phyloP scores from a whole-genome alignment of 1,139 yeast species.

The Yamadazyma jaroonii region DNA sequence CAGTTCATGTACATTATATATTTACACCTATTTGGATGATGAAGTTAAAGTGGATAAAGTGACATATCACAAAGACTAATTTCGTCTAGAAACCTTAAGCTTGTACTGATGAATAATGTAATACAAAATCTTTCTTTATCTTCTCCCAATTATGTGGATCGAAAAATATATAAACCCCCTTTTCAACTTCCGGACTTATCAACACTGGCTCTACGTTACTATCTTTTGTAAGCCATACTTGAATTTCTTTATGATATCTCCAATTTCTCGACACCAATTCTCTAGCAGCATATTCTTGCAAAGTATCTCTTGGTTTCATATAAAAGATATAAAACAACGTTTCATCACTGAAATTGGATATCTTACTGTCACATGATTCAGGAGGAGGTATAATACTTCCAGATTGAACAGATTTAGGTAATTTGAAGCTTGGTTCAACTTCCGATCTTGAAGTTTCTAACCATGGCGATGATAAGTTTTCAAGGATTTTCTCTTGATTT shows the following conservation, averaged over 20 bases:
- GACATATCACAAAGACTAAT: constrained; percentile 60
- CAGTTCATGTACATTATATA: constrained; percentile 72
- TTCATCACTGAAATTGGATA: constrained; percentile 81
- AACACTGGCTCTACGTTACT: constrained; percentile 86
- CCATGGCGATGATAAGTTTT: constrained; percentile 91
- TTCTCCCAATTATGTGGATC: constrained; percentile 97
- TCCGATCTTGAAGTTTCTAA: constrained; percentile 84
- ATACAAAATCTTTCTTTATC: constrained; percentile 77
- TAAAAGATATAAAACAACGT: constrained; percentile 92
- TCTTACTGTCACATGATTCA: constrained; percentile 59
- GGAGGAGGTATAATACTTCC: constrained; percentile 44
- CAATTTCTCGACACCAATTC: constrained; percentile 89
- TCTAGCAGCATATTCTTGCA: constrained; percentile 92
- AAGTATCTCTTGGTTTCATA: constrained; percentile 86
- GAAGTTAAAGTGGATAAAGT: constrained; percentile 93
- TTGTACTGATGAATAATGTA: constrained; percentile 59
- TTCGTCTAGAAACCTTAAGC: constrained; percentile 21
- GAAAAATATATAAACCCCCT: constrained; percentile 93
- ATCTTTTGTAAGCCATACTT: constrained; percentile 96
- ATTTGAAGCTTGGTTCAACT: constrained; percentile 77
- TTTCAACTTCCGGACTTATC: constrained; percentile 82
- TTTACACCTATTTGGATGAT: constrained; percentile 75
- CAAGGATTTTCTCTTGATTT: constrained; percentile 49
- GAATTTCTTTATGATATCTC: constrained; percentile 95
- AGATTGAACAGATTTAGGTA: constrained; percentile 58